A percentile compares a stretch with the other conserved stretches of the same genome.
Evolutionary conservation across 805 yeast genomes (phyloP).

Genomic region (Danielia reshetovae): DNA sequence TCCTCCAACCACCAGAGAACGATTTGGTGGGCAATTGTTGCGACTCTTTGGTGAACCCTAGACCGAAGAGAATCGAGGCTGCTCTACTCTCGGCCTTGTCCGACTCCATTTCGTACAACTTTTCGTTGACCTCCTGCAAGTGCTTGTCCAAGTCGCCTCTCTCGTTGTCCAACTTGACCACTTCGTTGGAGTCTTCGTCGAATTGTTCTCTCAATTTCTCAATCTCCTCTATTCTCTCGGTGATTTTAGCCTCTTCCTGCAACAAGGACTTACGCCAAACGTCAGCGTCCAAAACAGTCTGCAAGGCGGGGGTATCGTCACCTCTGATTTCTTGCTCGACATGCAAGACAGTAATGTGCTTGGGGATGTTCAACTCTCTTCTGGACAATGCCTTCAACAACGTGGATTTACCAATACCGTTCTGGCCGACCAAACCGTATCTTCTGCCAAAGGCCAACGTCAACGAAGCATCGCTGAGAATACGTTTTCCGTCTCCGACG

Average conservation of each 20-base stretch:
- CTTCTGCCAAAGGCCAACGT: constrained; percentile 89
- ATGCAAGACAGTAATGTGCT: constrained; percentile 90
- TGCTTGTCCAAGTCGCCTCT: constrained; percentile 79
- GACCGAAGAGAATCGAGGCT: constrained; percentile 85
- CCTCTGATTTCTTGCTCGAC: constrained; percentile 98
- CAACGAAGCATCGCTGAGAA: constrained; percentile 80
- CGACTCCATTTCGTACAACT: constrained; percentile 87
- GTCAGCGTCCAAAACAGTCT: constrained; percentile 97
- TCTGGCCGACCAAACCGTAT: constrained; percentile 96
- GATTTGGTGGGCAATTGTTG: constrained; percentile 81
- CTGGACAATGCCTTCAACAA: constrained; percentile 84
- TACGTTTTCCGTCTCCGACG: constrained; percentile 94
- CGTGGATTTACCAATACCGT: constrained; percentile 99
- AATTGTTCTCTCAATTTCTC: constrained; percentile 66
- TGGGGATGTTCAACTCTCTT: constrained; percentile 91
- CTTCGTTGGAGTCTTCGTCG: constrained; percentile 66
- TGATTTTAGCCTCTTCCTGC: constrained; percentile 68
- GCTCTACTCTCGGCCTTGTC: constrained; percentile 98
- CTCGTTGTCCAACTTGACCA: constrained; percentile 80
- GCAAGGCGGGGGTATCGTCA: constrained; percentile 86
- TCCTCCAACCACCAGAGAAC: constrained; percentile 99
- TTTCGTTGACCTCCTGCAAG: constrained; percentile 74
- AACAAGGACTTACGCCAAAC: constrained; percentile 95
- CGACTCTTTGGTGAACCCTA: constrained; percentile 88
- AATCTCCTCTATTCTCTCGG: constrained; percentile 71